A percentile compares a stretch with the other conserved stretches of the same genome.
phyloP scores from a whole-genome alignment of 441 rosid species.

The Raphanus hybrid region DNA sequence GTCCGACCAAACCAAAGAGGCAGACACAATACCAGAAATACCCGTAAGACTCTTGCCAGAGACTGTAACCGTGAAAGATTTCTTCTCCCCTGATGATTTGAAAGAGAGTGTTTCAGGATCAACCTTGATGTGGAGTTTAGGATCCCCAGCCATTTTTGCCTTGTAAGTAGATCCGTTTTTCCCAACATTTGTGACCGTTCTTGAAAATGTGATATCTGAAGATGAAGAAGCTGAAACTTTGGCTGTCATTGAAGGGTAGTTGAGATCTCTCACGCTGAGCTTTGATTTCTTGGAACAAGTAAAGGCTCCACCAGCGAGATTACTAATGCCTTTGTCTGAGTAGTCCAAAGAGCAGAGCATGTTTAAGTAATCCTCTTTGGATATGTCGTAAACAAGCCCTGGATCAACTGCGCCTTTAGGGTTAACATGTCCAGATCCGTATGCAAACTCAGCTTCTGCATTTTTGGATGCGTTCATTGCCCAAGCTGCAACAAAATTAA shows the following conservation, averaged over 20 bases:
- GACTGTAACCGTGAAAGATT: slow-evolving; percentile 32
- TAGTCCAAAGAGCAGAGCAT: slow-evolving; percentile 49
- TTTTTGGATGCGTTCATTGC: slow-evolving; percentile 44
- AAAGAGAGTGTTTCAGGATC: slow-evolving; percentile 34
- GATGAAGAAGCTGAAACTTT: slow-evolving; percentile 20
- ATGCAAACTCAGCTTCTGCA: slow-evolving; percentile 42
- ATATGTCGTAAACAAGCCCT: slow-evolving; percentile 42
- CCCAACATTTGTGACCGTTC: slow-evolving; percentile 32
- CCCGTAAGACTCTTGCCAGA: slow-evolving; percentile 18
- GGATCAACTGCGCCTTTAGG: slow-evolving; percentile 32
- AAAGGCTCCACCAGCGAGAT: slow-evolving; percentile 32
- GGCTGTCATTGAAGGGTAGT: slow-evolving; percentile 48
- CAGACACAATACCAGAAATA: slow-evolving; percentile 29
- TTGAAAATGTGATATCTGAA: slow-evolving; percentile 33
- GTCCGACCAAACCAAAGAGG: slow-evolving; percentile 40
- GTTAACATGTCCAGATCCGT: slow-evolving; percentile 43
- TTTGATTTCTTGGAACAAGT: slow-evolving; percentile 37
- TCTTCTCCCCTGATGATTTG: slow-evolving; percentile 22
- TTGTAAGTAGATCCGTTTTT: slow-evolving; percentile 24
- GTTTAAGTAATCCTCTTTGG: slow-evolving; percentile 46
- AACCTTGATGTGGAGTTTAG: slow-evolving; percentile 38
- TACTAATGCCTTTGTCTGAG: slow-evolving; percentile 7
- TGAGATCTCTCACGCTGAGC: slow-evolving; percentile 41
- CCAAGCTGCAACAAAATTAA: slow-evolving; percentile 43
- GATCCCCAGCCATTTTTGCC: slow-evolving; percentile 21